These are phyloP conservation scores for Amauroascus verrucosus DNA, from an alignment of 2,329 filamentous ascomycete species.

Conservation along the genomic window DNA sequence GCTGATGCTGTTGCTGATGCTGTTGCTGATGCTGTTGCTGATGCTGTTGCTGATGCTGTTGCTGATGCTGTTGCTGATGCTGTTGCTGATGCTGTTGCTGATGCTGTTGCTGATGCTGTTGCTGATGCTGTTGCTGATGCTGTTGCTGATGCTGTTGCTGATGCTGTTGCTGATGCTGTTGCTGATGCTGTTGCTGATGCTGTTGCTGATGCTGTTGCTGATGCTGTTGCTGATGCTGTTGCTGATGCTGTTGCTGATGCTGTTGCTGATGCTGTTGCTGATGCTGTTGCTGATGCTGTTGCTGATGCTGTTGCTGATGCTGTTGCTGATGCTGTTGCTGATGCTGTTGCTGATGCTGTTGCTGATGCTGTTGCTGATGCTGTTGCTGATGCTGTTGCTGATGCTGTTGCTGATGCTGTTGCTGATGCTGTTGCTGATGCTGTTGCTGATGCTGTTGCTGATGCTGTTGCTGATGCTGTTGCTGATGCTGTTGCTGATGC, in stretches of 20 bases:
- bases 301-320: slow-evolving; percentile 12
- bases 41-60: slow-evolving; percentile 12
- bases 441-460: slow-evolving; percentile 12
- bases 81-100: slow-evolving; percentile 11
- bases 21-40: slow-evolving; percentile 8
- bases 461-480: slow-evolving; percentile 11
- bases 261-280: slow-evolving; percentile 9
- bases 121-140: slow-evolving; percentile 11
- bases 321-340: slow-evolving; percentile 8
- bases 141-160: slow-evolving; percentile 13
- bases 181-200: slow-evolving; percentile 8
- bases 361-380: slow-evolving; percentile 13
- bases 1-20: slow-evolving; percentile 9
- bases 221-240: slow-evolving; percentile 11
- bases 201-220: slow-evolving; percentile 13
- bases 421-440: slow-evolving; percentile 10
- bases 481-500: slow-evolving; percentile 8
- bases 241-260: slow-evolving; percentile 10
- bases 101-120: slow-evolving; percentile 8
- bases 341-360: slow-evolving; percentile 8
- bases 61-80: slow-evolving; percentile 12
- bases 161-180: slow-evolving; percentile 7
- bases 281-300: slow-evolving; percentile 12
- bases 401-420: slow-evolving; percentile 9
- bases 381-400: slow-evolving; percentile 10